Evolutionary conservation across 1,284 basidiomycete genomes (phyloP), one percentile per base, ranked within the genome.

Genomic region (Ceratobasidium sp.): DNA sequence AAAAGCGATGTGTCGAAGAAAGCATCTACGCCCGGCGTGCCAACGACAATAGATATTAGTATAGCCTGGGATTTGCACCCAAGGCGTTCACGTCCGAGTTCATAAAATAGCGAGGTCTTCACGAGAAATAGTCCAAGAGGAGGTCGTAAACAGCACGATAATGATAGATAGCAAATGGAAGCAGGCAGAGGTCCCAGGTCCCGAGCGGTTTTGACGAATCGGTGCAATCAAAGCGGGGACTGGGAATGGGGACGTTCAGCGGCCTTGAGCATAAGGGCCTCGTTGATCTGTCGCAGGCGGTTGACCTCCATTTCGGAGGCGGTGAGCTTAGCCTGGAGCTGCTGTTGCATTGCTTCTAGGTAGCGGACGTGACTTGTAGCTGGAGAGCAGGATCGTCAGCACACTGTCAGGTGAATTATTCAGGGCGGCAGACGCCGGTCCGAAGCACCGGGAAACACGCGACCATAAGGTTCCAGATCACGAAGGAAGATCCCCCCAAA

Each of bases 201-300:
- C 21, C 53, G n/a, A 41, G 26, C 34, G 26, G 26, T 69, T 69
- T 69, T 69, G 52, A 46, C 43, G 57, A 46, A 69, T 23, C 36
- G 36, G 50, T 21, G 53, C 21, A 50, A 39, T 48, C 41, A 70
- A 41, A 58, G 65, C 10, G 53, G 65, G n/a, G 65, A 58, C 41
- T 58, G 65, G 34, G 65, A 70, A 1, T 39, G 58, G 30, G 88
- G 83, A 77, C 89, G 88, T 81, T 88, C 88, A 57, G 90, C 89
- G 73, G 89, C 90, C 80, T 88, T 88, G 79, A 92, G 87, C 90
- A 93, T 92, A 79, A 93, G 84, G 48, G 89, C 89, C 85, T 93
- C 91, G 81, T 93, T 93, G 77, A 93, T 88, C 84, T 85, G 84
- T 81, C 89, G 87, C 78, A 92, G 89, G 77, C 90, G 86, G 78